These are phyloP conservation scores for Plasmopara muralis DNA, from an alignment of 352 stramenopile species.

Conservation along the genomic window DNA sequence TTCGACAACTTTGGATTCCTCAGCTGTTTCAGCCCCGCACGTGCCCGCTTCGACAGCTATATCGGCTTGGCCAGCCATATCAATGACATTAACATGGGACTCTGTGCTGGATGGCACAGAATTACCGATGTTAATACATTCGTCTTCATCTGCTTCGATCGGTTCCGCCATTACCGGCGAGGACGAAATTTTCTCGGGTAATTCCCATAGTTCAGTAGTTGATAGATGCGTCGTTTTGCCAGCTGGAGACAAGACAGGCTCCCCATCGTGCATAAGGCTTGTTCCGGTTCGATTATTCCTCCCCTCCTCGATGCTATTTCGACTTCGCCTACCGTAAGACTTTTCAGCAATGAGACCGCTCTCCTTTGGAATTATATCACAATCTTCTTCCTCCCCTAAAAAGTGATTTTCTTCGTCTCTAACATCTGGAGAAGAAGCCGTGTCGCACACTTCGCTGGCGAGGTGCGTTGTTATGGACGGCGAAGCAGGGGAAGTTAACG, in stretches of 20 bases:
- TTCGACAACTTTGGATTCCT: conserved; percentile 12
- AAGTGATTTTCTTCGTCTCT: conserved; percentile 9
- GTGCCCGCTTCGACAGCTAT: conserved; percentile 12
- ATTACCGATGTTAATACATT: conserved; percentile 9
- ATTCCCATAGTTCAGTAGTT: conserved; percentile 28
- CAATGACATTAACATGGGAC: conserved; percentile 9
- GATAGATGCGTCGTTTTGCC: conserved; percentile 21
- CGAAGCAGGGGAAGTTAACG: conserved; percentile 19
- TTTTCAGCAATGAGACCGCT: conserved; percentile 6
- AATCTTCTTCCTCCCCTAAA: conserved; percentile 9
- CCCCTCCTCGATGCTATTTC: conserved; percentile 26
- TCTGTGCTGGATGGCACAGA: conserved; percentile 9
- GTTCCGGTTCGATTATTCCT: conserved; percentile 5
- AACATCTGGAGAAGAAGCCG: conserved; percentile 1
- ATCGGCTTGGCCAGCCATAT: conserved; percentile 12
- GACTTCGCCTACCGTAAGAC: conserved; percentile 14
- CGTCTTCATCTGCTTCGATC: conserved; percentile 11
- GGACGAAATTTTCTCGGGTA: conserved; percentile 24
- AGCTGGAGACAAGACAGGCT: conserved; percentile 18
- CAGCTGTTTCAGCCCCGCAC: conserved; percentile 3
- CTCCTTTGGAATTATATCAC: conserved; percentile 5
- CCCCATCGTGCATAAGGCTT: conserved; percentile 15
- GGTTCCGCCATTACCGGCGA: conserved; percentile 15
- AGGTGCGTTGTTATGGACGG: conserved; percentile 12
- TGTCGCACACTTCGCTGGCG: conserved; percentile 5